Conservation (phyloP, 2,329 filamentous ascomycete genomes). For the Paracamarosporium sp. region DNA sequence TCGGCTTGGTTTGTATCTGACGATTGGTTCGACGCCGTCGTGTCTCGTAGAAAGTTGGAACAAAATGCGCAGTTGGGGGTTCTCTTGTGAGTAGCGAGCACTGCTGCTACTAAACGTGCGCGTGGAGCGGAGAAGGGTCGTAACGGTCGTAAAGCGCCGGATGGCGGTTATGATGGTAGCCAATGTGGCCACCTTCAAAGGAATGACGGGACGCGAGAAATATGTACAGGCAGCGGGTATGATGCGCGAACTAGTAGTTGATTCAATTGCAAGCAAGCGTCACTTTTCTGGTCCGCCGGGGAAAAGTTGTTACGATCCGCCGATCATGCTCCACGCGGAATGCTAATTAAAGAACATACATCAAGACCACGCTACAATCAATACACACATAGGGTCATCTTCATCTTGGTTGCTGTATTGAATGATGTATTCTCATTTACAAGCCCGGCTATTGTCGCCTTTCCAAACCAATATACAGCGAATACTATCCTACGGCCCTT, state of each 20-base stretch:
- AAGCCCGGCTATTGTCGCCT: background rate
- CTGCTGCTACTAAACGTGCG: constrained; percentile 18
- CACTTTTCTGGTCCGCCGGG: background rate
- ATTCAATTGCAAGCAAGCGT: background rate
- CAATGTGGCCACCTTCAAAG: constrained; percentile 33
- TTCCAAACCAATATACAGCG: constrained; percentile 2
- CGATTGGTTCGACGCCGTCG: background rate
- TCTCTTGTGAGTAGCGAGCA: constrained; percentile 4
- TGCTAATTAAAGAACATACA: too few species aligned
- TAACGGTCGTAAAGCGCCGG: constrained; percentile 35
- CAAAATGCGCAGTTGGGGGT: background rate
- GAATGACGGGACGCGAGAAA: background rate
- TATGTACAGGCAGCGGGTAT: background rate
- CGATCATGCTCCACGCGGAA: too few species aligned
- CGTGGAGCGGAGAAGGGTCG: constrained; percentile 19
- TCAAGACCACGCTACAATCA: background rate
- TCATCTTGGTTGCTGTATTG: too few species aligned
- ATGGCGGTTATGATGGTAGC: constrained; percentile 29
- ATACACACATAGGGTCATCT: too few species aligned
- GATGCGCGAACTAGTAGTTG: background rate
- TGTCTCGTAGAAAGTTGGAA: background rate
- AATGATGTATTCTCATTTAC: background rate
- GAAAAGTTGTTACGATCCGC: background rate
- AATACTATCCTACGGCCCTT: background rate
- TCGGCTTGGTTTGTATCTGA: background rate